Base-by-base conservation (phyloP, 116 monocot species). In the Zostera marina region DNA sequence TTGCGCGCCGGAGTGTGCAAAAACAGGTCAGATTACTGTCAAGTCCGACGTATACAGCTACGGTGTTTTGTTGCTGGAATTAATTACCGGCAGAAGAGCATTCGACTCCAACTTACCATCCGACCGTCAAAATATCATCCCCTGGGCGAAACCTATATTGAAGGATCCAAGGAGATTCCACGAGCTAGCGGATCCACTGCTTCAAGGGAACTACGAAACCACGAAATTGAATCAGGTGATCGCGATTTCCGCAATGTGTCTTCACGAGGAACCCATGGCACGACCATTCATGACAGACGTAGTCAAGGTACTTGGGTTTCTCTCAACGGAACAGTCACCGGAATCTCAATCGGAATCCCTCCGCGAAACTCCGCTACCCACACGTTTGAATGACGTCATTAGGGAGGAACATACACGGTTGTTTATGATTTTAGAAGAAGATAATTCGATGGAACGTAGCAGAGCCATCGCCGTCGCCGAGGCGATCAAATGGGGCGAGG, bases 31-130 rank as follows among this genome's bases (percentile, higher is more conserved):
- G 49, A 47, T 81, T 23, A 81, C 80, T 6, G 55, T 81, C 8
- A 81, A 81, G 60, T 81, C 80, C 10, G 81, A 81, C 51, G 81
- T 81, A 3, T 81, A 81, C 63, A 76, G 81, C 68, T 81, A 76
- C 47, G 81, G 81, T 6, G 77, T 81, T 19, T 76, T 81, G 8
- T 73, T 81, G 49, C 70, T 81, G 54, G 81, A 77, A 65, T 32
- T 81, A 0, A 76, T 81, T 43, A 76, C 80, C 3, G 80, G 80
- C 2, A 63, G 80, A 14, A 81, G 73, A 72, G 81, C 77, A 44
- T 76, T 81, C 47, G 81, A 81, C 49, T 66, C 67, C 38, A 71
- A 63, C n/a, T 47, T 73, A 19, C 63, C 70, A 47, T 21, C 55
- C 40, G 68, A 74, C 9, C 76, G 77, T 52, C 81, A 81, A 44